Evolutionary conservation across 805 yeast genomes (phyloP), one percentile per base, ranked within the genome.

Genomic region (Pichia cephalocereana): DNA sequence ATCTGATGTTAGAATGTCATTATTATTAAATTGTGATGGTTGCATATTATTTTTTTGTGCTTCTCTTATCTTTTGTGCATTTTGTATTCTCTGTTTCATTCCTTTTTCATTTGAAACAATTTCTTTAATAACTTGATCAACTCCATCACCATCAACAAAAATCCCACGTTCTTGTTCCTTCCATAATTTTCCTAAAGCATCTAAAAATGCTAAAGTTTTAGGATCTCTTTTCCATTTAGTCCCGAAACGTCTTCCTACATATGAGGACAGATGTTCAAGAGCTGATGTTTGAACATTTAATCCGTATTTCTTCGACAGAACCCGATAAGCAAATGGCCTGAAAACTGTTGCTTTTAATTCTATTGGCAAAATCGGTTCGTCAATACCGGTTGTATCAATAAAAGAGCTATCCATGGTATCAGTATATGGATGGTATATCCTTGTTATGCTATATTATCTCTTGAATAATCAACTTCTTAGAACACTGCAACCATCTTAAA

Each of bases 291-390:
- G 88, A 53, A 93, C 77, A 63, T 89, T 89, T 30, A 93, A 74
- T 0, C 97, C 96, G 62, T 88, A 91, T 61, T 91, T 93, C 65
- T 89, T 91, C 6, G 98, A 86, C 9, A 93, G 65, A 2, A 91
- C 77, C 39, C 99, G 71, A 63, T 90, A 93, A 0, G 97, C 97
- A 44, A 91, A 68, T 1, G 99, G 99, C 41, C 99, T 76, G 41
- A 93, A 69, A 58, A 86, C 86, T 0, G 91, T 78, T 0, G 96
- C 87, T 46, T 81, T 85, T 2, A 91, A 77, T 49, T 75, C 74
- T 2, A 87, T 81, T 0, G 97, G 97, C 12, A 90, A 72, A 7
- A 70, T 70, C 7, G 74, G 74, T 23, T 62, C 57, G 14, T 52
- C 55, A 59, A 59, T 58, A 17, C 28, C 37, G 2, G 43, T 38